Evolutionary conservation across 2,329 filamentous ascomycete genomes (phyloP).

Genomic region (Venturia nashicola): DNA sequence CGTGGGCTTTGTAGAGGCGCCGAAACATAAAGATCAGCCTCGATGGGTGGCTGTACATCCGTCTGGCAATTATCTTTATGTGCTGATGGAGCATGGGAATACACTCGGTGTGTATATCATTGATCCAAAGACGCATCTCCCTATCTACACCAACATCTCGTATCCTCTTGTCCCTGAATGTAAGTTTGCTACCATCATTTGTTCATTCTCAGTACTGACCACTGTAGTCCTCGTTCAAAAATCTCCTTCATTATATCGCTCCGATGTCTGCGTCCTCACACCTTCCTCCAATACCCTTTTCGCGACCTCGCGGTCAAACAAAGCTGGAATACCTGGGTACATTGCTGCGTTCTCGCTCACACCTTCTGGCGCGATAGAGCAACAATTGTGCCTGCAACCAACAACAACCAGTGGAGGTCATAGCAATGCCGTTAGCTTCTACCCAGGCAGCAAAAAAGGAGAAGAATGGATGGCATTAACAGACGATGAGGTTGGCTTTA

Average conservation of each 20-base stretch:
- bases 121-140: constrained; percentile 59
- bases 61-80: constrained; percentile 67
- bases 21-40: constrained; percentile 61
- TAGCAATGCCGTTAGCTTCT: constrained; percentile 76
- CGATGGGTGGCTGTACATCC: constrained; percentile 82
- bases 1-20: constrained; percentile 61
- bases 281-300: constrained; percentile 64
- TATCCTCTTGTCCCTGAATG: constrained; percentile 74
- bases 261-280: constrained; percentile 69
- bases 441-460: constrained; percentile 78
- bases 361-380: constrained; percentile 57
- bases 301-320: constrained; percentile 71
- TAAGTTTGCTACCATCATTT: constrained; percentile 20
- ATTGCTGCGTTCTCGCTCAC: constrained; percentile 67
- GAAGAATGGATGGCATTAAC: constrained; percentile 87
- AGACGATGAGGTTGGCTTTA: constrained; percentile 75
- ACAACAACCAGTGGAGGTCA: constrained; percentile 81
- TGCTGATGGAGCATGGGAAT: constrained; percentile 83
- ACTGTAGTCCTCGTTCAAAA: constrained; percentile 22
- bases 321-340: constrained; percentile 65
- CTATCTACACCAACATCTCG: constrained; percentile 63
- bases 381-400: constrained; percentile 68
- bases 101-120: constrained; percentile 70
- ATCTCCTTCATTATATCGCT: constrained; percentile 59
- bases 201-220: neutral